Conservation (phyloP, 2,329 filamentous ascomycete species). For the Microdochium paspali region DNA sequence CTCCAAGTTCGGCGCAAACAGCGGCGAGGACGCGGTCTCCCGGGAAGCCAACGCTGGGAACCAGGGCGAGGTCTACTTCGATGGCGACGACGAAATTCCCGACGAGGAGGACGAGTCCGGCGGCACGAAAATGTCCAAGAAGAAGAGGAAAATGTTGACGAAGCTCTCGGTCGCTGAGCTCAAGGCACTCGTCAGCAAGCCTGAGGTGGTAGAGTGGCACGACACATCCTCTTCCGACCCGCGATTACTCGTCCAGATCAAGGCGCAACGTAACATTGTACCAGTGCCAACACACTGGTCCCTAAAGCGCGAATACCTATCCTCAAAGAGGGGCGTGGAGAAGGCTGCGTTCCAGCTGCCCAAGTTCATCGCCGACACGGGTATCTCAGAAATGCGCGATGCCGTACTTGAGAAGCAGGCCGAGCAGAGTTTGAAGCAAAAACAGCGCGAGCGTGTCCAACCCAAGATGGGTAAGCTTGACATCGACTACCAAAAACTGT, state of each 20-base stretch:
- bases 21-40: conserved; percentile 52
- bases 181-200: conserved; percentile 82
- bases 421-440: conserved; percentile 84
- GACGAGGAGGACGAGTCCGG: conserved; percentile 67
- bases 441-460: conserved; percentile 86
- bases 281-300: conserved; percentile 93
- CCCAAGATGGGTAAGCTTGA: conserved; percentile 96
- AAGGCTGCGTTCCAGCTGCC: conserved; percentile 89
- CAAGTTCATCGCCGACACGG: conserved; percentile 95
- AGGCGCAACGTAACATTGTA: conserved; percentile 88
- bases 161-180: conserved; percentile 92
- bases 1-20: conserved; percentile 61
- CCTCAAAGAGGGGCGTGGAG: conserved; percentile 92
- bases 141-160: conserved; percentile 84
- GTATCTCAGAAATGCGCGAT: conserved; percentile 96
- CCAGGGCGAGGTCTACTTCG: conserved; percentile 77
- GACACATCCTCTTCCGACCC: conserved; percentile 89
- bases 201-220: conserved; percentile 96
- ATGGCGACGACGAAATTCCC: conserved; percentile 78
- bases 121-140: conserved; percentile 75
- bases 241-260: conserved; percentile 83
- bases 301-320: conserved; percentile 92
- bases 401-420: conserved; percentile 94
- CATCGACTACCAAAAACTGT: conserved; percentile 96
- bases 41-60: conserved; percentile 60